phyloP scores from a whole-genome alignment of 192 early-diverging fungal genomes.

The Neocallimastix lanati region DNA sequence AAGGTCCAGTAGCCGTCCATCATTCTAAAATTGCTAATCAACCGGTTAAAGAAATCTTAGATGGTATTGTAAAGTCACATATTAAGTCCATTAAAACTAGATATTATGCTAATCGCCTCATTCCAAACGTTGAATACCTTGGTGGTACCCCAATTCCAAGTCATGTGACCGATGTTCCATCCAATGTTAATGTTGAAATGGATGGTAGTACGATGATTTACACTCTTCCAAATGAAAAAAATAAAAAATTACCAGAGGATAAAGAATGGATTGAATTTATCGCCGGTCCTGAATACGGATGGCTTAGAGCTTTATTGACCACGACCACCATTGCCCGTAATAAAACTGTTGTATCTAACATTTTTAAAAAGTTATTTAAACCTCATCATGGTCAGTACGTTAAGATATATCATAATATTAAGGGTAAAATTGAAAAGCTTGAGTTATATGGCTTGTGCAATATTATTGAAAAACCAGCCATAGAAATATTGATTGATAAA shows the following conservation, averaged over 20 bases:
- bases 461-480: no score
- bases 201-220: conserved; percentile 25
- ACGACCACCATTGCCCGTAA: no score
- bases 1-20: conserved; percentile 66
- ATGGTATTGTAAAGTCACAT: conserved; percentile 60
- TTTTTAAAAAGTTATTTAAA: no score
- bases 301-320: no score
- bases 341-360: no score
- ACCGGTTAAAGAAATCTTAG: conserved; percentile 76
- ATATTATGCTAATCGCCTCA: conserved; percentile 40
- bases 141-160: conserved; percentile 10
- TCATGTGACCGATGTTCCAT: conserved; percentile 17
- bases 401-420: no score
- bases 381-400: no score
- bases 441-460: no score
- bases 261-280: conserved; percentile 52
- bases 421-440: no score
- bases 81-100: conserved; percentile 50
- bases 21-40: conserved; percentile 56
- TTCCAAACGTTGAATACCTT: conserved; percentile 67
- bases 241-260: conserved; percentile 24
- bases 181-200: conserved; percentile 14
- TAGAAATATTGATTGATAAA: no score
- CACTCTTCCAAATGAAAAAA: conserved; percentile 26
- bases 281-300: conserved; percentile 29